Evolutionary conservation across 2,329 filamentous ascomycete species (phyloP).

Genomic region (Penicillium sp.): DNA sequence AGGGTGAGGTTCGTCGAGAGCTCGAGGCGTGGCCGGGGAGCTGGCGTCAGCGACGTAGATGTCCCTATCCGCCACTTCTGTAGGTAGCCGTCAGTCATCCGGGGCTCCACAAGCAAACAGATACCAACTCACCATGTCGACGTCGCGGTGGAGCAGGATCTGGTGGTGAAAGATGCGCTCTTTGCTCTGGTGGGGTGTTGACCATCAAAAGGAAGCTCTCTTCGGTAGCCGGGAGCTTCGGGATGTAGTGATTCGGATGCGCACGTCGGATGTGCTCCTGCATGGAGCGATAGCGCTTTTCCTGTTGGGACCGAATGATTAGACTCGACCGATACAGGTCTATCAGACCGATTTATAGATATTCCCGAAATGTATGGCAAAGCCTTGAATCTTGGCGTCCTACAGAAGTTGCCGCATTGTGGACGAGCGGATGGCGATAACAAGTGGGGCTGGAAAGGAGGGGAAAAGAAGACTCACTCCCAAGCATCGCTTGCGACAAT

Average conservation of each 20-base stretch:
- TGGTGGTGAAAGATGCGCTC: slow-evolving; percentile 54
- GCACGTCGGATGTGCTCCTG: slow-evolving; percentile 98
- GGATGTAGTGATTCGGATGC: slow-evolving; percentile 95
- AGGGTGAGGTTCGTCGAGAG: slow-evolving; percentile 67
- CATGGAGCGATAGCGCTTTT: slow-evolving; percentile 97
- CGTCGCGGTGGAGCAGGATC: slow-evolving; percentile 36
- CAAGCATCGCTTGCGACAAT: slow-evolving; percentile 95
- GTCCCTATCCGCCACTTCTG: slow-evolving; percentile 63
- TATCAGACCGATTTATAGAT: neutral
- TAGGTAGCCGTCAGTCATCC: slow-evolving; percentile 32
- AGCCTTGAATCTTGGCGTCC: slow-evolving; percentile 4
- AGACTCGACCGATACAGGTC: slow-evolving; percentile 3
- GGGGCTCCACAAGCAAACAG: neutral
- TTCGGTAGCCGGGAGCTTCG: slow-evolving; percentile 95
- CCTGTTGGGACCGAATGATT: slow-evolving; percentile 53
- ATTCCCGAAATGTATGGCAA: neutral
- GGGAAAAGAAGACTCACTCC: slow-evolving; percentile 69
- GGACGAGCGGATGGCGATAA: slow-evolving; percentile 1
- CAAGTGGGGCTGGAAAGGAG: slow-evolving; percentile 14
- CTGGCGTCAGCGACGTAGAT: slow-evolving; percentile 67
- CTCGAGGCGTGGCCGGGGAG: slow-evolving; percentile 67
- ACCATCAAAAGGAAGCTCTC: slow-evolving; percentile 98
- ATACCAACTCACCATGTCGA: slow-evolving; percentile 35
- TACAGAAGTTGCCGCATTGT: neutral
- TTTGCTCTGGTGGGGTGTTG: slow-evolving; percentile 77